Evolutionary conservation across 805 yeast genomes (phyloP).

Genomic region (Spathaspora girioi): DNA sequence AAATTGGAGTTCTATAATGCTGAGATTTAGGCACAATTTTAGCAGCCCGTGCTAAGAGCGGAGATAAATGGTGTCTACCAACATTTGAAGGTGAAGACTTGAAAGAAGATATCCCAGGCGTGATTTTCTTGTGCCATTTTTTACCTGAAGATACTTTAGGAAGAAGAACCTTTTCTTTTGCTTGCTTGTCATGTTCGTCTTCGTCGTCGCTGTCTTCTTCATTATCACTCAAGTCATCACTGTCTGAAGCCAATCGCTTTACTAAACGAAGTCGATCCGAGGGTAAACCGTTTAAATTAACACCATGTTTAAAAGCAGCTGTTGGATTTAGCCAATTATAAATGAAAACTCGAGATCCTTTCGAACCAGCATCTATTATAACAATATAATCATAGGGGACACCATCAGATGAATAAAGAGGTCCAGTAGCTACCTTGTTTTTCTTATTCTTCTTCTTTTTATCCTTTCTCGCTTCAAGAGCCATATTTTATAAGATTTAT

Average conservation of each 20-base stretch:
- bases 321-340: conserved; percentile 52
- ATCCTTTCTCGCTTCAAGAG: background rate
- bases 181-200: conserved; percentile 7
- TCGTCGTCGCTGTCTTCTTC: conserved; percentile 14
- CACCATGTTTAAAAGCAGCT: conserved; percentile 19
- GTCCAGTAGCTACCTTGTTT: conserved; percentile 21
- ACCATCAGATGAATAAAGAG: conserved; percentile 35
- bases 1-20: conserved; percentile 60
- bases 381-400: conserved; percentile 59
- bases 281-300: conserved; percentile 11
- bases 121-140: conserved; percentile 49
- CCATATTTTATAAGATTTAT: background rate
- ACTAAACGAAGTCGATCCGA: conserved; percentile 4
- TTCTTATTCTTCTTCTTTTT: conserved; percentile 4
- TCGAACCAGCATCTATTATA: conserved; percentile 63
- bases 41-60: conserved; percentile 46
- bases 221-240: conserved; percentile 3
- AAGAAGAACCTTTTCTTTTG: conserved; percentile 8
- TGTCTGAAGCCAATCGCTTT: conserved; percentile 7
- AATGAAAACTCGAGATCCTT: conserved; percentile 59
- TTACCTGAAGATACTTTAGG: conserved; percentile 33
- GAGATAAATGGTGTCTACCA: conserved; percentile 49
- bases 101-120: conserved; percentile 58
- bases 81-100: conserved; percentile 45
- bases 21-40: conserved; percentile 57